Conservation (phyloP, 352 stramenopile species). For the Peronospora belbahrii region DNA sequence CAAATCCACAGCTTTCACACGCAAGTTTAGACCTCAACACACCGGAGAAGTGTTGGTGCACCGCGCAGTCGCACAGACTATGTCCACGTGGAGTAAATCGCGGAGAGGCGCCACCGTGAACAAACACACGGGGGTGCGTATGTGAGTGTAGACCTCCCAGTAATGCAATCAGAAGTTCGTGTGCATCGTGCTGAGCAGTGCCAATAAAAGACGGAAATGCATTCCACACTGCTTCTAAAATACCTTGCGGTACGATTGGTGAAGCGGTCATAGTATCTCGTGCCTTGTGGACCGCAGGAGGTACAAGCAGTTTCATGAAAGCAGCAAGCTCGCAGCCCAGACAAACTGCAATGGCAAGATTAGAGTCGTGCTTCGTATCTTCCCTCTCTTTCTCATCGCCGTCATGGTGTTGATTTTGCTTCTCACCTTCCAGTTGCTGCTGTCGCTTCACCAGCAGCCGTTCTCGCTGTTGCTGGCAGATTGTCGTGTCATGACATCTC, state of each 20-base stretch:
- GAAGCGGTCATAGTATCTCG: slow-evolving; percentile 12
- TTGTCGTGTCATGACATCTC: slow-evolving; percentile 48
- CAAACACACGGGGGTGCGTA: slow-evolving; percentile 41
- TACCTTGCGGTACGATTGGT: slow-evolving; percentile 48
- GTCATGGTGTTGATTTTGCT: slow-evolving; percentile 3
- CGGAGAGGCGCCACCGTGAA: slow-evolving; percentile 36
- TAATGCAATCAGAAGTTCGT: slow-evolving; percentile 64
- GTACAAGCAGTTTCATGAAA: slow-evolving; percentile 34
- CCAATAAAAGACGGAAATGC: slow-evolving; percentile 48
- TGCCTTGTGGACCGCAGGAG: slow-evolving; percentile 7
- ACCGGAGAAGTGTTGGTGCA: slow-evolving; percentile 66
- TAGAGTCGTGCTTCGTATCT: neutral
- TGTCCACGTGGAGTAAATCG: slow-evolving; percentile 48
- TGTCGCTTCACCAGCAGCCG: slow-evolving; percentile 23
- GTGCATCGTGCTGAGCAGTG: slow-evolving; percentile 66
- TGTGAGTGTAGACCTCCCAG: slow-evolving; percentile 54
- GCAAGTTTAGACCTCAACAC: slow-evolving; percentile 50
- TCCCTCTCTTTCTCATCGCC: slow-evolving; percentile 2
- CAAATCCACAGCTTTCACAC: slow-evolving; percentile 43
- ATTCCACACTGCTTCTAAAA: slow-evolving; percentile 54
- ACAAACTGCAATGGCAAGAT: slow-evolving; percentile 30
- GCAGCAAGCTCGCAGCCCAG: slow-evolving; percentile 51
- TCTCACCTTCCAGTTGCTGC: slow-evolving; percentile 9
- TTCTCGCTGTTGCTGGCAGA: slow-evolving; percentile 49
- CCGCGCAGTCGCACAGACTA: slow-evolving; percentile 59